Percentiles rank a stretch among this genome's conserved stretches.
phyloP scores from a whole-genome alignment of 169 alveolate species.

The Perkinsus chesapeaki region DNA sequence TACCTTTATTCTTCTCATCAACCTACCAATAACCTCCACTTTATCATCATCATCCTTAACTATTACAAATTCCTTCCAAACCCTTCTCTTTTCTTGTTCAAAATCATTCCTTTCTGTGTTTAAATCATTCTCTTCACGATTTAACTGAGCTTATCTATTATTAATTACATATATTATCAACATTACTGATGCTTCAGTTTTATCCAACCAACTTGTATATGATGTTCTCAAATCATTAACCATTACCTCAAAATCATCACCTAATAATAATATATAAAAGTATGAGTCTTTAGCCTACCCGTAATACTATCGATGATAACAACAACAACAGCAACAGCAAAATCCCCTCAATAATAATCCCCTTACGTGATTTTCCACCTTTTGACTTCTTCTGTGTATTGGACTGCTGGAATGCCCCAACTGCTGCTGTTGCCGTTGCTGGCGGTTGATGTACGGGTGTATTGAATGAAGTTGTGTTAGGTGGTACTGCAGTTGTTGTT shows the following conservation, averaged over 20 bases:
- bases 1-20: neutral
- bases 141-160: slow-evolving; percentile 13
- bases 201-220: slow-evolving; percentile 66
- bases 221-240: slow-evolving; percentile 69
- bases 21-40: neutral
- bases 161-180: slow-evolving; percentile 42
- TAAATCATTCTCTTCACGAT: neutral
- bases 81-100: slow-evolving; percentile 26
- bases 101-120: slow-evolving; percentile 38
- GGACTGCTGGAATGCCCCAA: too few species aligned
- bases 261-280: neutral
- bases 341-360: too few species aligned
- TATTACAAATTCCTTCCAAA: slow-evolving; percentile 35
- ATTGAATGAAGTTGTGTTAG: too few species aligned
- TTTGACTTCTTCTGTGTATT: too few species aligned
- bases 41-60: slow-evolving; percentile 25
- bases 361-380: too few species aligned
- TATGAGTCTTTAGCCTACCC: too few species aligned
- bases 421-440: too few species aligned
- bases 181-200: slow-evolving; percentile 47
- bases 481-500: too few species aligned
- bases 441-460: too few species aligned
- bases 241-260: slow-evolving; percentile 68
- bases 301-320: too few species aligned
- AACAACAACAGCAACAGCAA: too few species aligned